Percentiles rank a stretch among this genome's conserved stretches.
phyloP scores from a whole-genome alignment of 352 stramenopile genomes.

The Pythium folliculosum region DNA sequence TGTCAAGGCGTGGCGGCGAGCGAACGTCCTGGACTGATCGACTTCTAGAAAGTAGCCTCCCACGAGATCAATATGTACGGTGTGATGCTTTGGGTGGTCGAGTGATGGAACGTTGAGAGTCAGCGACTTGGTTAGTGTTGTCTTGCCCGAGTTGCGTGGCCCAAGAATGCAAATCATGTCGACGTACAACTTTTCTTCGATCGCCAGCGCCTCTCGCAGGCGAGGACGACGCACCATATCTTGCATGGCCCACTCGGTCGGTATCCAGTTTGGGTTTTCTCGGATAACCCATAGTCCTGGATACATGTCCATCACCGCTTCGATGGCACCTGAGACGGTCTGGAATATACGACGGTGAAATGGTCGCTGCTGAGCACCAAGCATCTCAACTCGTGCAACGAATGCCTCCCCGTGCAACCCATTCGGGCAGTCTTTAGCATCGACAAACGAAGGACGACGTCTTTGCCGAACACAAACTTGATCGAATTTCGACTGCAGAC shows the following conservation, averaged over 20 bases:
- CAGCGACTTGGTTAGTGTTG: constrained; percentile 3
- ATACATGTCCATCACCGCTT: neutral
- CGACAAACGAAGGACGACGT: too few relatives aligned
- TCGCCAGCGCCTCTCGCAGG: neutral
- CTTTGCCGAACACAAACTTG: too few relatives aligned
- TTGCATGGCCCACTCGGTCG: neutral
- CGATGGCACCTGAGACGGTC: neutral
- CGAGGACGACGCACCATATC: neutral
- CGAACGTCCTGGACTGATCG: neutral
- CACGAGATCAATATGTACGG: neutral
- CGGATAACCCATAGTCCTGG: neutral
- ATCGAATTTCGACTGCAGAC: too few relatives aligned
- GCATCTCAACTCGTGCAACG: too few relatives aligned
- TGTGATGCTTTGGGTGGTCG: neutral
- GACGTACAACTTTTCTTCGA: neutral
- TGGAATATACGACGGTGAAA: neutral
- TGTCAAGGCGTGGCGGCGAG: constrained; percentile 4
- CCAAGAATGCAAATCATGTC: constrained; percentile 1
- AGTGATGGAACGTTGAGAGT: neutral
- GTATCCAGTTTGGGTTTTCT: neutral
- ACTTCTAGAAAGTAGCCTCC: neutral
- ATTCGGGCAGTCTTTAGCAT: too few relatives aligned
- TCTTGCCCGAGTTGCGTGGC: neutral
- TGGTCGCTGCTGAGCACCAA: neutral
- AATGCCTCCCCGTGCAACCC: too few relatives aligned